Percentiles rank a stretch among this genome's conserved stretches.
phyloP scores from a whole-genome alignment of 192 early-diverging fungal genomes.

The Umbelopsis vinacea region DNA sequence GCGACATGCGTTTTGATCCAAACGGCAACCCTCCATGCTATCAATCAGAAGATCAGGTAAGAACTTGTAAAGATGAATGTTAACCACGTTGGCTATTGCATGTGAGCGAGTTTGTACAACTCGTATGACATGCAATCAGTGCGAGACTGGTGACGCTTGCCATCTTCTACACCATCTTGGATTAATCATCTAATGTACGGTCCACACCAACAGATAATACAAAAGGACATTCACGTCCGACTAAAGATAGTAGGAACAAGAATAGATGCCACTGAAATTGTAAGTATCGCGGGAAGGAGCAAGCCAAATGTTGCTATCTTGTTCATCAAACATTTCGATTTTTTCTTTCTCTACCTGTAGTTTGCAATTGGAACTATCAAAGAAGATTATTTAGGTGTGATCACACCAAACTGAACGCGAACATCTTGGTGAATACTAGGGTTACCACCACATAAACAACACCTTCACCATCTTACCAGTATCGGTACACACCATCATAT shows the following conservation, averaged over 20 bases:
- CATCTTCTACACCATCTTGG: not conserved
- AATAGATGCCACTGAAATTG: conserved; percentile 92
- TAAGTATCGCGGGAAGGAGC: conserved; percentile 51
- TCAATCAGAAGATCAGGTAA: conserved; percentile 74
- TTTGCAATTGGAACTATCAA: conserved; percentile 97
- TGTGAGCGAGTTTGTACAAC: not conserved
- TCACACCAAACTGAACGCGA: conserved; percentile 36
- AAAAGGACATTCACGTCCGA: conserved; percentile 84
- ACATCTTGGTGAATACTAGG: not conserved
- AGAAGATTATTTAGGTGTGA: conserved; percentile 93
- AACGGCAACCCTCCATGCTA: conserved; percentile 85
- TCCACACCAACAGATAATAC: conserved; percentile 60
- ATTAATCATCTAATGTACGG: not conserved
- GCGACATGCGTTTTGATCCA: conserved; percentile 89
- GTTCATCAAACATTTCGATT: conserved; percentile 13
- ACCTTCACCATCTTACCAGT: not conserved
- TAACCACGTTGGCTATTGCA: not conserved
- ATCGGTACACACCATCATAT: not conserved
- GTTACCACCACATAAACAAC: not conserved
- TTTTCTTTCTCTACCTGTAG: conserved; percentile 44
- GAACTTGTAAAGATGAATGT: not conserved
- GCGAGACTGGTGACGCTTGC: conserved; percentile 1
- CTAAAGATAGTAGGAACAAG: conserved; percentile 90
- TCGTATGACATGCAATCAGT: not conserved
- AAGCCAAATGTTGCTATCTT: conserved; percentile 27